phyloP scores from a whole-genome alignment of 306 rosid species.

The Vigna reflexopilosa region DNA sequence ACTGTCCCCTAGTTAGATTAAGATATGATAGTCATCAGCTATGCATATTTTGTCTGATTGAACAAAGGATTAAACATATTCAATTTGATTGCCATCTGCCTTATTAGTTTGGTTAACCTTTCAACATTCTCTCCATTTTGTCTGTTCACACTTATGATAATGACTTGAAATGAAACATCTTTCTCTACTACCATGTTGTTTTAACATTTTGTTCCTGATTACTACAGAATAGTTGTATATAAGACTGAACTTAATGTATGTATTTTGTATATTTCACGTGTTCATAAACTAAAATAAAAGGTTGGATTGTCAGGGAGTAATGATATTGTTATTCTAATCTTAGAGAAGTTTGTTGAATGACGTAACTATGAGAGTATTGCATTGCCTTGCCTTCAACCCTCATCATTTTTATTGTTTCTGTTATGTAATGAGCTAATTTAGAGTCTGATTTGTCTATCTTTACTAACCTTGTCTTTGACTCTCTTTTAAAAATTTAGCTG shows the following conservation, averaged over 20 bases:
- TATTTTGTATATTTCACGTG: not conserved
- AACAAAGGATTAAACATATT: not conserved
- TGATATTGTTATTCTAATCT: not conserved
- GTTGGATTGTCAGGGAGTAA: not conserved
- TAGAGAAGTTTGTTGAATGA: conserved; percentile 3
- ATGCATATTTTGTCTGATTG: not conserved
- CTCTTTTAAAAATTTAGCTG: conserved; percentile 4
- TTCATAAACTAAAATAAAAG: conserved; percentile 5
- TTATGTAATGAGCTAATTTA: conserved; percentile 4
- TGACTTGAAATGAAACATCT: conserved; percentile 28
- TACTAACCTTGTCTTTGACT: conserved; percentile 7
- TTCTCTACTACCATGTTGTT: conserved; percentile 1
- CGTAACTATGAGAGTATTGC: not conserved
- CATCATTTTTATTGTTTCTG: not conserved
- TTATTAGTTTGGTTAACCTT: conserved; percentile 17
- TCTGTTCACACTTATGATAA: not conserved
- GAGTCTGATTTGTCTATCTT: not conserved
- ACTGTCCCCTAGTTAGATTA: conserved; percentile 1
- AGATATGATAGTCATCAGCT: conserved; percentile 15
- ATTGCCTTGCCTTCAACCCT: conserved; percentile 23
- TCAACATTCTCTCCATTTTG: not conserved
- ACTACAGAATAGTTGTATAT: not conserved
- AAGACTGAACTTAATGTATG: not conserved
- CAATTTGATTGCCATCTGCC: not conserved
- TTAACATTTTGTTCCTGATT: not conserved